Evolutionary conservation across 2,329 filamentous ascomycete species (phyloP).

Genomic region (Monilinia fructicola): DNA sequence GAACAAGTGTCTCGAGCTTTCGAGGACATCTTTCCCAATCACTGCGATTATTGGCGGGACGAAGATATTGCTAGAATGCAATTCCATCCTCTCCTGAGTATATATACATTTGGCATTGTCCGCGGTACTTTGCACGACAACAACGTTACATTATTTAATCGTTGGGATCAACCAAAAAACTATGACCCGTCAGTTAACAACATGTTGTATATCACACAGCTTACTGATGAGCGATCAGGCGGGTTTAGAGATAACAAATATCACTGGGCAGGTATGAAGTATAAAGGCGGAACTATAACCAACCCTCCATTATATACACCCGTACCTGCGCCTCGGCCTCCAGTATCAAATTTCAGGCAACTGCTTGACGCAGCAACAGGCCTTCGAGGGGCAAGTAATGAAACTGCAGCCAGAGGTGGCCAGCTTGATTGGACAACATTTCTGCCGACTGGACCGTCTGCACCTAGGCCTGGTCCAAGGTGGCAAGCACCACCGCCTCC

Average conservation of each 20-base stretch:
- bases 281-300: background rate
- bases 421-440: background rate
- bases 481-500: background rate
- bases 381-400: background rate
- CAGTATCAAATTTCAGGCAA: background rate
- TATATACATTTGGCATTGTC: background rate
- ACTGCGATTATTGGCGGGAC: background rate
- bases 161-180: background rate
- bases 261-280: constrained; percentile 5
- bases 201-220: background rate
- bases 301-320: background rate
- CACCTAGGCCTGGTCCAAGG: background rate
- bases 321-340: background rate
- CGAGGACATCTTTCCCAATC: background rate
- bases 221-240: background rate
- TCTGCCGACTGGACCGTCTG: background rate
- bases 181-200: background rate
- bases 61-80: constrained; percentile 4
- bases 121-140: background rate
- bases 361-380: background rate
- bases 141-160: background rate
- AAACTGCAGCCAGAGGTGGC: too few species aligned
- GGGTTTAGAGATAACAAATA: background rate
- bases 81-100: background rate
- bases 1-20: background rate